Conservation (phyloP, 805 yeast genomes). For the Millerozyma acaciae region DNA sequence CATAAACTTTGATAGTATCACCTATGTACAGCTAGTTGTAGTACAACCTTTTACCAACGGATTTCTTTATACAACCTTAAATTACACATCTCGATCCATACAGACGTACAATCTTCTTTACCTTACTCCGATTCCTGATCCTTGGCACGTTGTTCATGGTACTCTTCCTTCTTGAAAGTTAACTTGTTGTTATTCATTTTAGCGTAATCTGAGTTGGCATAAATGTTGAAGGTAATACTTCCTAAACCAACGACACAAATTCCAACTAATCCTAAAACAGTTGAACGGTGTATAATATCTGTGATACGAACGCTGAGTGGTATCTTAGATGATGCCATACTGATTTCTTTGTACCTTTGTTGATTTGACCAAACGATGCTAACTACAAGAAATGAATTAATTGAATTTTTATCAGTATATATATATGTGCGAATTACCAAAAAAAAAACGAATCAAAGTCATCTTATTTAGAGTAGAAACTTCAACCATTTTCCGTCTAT, state of each 20-base stretch:
- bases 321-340: slow-evolving; percentile 23
- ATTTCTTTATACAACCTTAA: too few species aligned
- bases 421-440: too few species aligned
- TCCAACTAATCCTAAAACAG: slow-evolving; percentile 40
- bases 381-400: neutral
- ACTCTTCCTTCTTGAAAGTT: slow-evolving; percentile 30
- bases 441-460: neutral
- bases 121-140: too few species aligned
- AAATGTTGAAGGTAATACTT: slow-evolving; percentile 36
- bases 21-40: too few species aligned
- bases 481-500: slow-evolving; percentile 35
- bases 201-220: slow-evolving; percentile 42
- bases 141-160: slow-evolving; percentile 23
- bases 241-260: slow-evolving; percentile 40
- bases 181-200: slow-evolving; percentile 38
- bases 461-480: slow-evolving; percentile 27
- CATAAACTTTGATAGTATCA: too few species aligned
- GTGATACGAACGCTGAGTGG: slow-evolving; percentile 43
- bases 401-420: too few species aligned
- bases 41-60: too few species aligned
- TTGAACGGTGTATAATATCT: slow-evolving; percentile 39
- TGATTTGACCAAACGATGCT: neutral
- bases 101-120: too few species aligned
- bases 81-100: too few species aligned
- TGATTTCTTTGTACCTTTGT: neutral